Base-by-base conservation (phyloP, 352 stramenopile species). In the Plasmopara halstedii region DNA sequence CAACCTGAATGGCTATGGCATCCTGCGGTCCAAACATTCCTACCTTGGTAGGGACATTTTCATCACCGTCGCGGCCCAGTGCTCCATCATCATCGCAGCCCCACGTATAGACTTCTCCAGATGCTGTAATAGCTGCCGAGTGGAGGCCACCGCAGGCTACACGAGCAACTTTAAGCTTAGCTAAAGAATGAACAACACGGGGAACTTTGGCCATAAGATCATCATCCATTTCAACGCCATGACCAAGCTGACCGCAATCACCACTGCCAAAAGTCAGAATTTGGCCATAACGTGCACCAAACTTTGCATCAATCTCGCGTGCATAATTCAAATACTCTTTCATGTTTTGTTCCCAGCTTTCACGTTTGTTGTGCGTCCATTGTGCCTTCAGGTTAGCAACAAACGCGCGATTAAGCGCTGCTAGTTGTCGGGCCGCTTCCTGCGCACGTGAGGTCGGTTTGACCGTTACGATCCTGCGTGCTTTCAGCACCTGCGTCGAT, bases 101-200 rank as follows among this genome's bases (percentile, higher is more conserved):
- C 91, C 94, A 99, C 26, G 90, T 96, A 58, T 87, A 98, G 6
- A 98, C 86, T 18, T 81, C 51, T 25, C 95, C 95, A 34, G 86
- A 63, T 3, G 70, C 51, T 2, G 85, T 91, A 27, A 97, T 70
- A 9, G 78, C 92, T 11, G 88, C 73, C 26, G 81, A 94, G 70
- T 98, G 90, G 31, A 98, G 62, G 2, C 93, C 95, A 18, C 96
- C 96, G 45, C 77, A 95, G 10, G 78, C 73, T 6, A 97, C 77
- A 41, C 74, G 76, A 35, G 70, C 55, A 47, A 95, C 70, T 26
- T 53, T 36, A 15, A 73, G 49, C 33, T 70, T 70, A 3, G 44
- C 10, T 2, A 94, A 55, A 6, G 64, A 43, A 5, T 25, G 27
- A 11, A 93, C 53, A 3, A 78, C 54, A 2, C 73, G 68, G n/a